Evolutionary conservation across 2,329 filamentous ascomycete species (phyloP).

Genomic region (Penicillium freii): DNA sequence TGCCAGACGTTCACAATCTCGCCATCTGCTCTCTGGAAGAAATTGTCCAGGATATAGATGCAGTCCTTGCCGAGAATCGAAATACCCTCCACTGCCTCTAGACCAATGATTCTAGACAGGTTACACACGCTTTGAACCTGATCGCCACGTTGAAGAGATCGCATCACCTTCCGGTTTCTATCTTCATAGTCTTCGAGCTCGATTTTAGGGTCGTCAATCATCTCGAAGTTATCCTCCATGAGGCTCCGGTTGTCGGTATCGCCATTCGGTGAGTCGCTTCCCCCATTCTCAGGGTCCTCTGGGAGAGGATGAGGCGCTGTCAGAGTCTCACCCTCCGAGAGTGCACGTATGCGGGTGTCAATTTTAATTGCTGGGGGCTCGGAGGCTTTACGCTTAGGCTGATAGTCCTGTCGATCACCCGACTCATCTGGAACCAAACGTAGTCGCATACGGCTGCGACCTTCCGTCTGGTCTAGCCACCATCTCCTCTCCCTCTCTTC

Average conservation of each 20-base stretch:
- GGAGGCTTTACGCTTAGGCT: conserved; percentile 75
- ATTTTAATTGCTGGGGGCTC: conserved; percentile 49
- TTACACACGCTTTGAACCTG: conserved; percentile 93
- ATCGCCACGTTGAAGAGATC: conserved; percentile 84
- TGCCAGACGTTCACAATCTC: conserved; percentile 98
- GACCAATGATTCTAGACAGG: conserved; percentile 85
- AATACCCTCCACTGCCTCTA: conserved; percentile 91
- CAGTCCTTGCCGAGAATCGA: conserved; percentile 89
- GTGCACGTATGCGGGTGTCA: conserved; percentile 44
- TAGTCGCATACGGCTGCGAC: conserved; percentile 89
- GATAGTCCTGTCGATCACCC: conserved; percentile 68
- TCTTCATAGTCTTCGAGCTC: conserved; percentile 87
- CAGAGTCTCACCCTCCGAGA: conserved; percentile 45
- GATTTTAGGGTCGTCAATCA: conserved; percentile 89
- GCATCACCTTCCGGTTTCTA: conserved; percentile 97
- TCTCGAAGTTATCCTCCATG: conserved; percentile 88
- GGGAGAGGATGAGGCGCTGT: conserved; percentile 36
- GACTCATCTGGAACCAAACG: conserved; percentile 77
- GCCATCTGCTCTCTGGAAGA: conserved; percentile 90
- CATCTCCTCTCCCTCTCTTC: conserved; percentile 67
- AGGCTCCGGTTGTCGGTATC: conserved; percentile 41
- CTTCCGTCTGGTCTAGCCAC: conserved; percentile 94
- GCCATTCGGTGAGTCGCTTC: conserved; percentile 30
- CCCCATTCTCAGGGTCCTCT: conserved; percentile 34
- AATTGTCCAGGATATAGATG: conserved; percentile 92